A percentile compares a stretch with the other conserved stretches of the same genome.
Conservation (phyloP, 192 early-diverging fungal genomes). For the Radiomyces spectabilis region DNA sequence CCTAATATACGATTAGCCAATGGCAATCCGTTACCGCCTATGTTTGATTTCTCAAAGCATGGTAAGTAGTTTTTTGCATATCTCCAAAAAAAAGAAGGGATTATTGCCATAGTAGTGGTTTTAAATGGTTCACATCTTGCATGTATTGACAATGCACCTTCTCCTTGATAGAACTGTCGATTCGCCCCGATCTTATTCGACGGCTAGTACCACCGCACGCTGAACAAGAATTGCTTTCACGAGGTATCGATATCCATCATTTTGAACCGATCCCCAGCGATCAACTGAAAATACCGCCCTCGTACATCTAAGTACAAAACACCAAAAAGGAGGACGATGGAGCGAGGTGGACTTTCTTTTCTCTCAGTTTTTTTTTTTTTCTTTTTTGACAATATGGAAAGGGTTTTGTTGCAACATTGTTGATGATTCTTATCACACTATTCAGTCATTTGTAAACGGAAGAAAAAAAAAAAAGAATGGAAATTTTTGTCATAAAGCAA, state of each 20-base stretch:
- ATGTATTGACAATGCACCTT: too few relatives aligned
- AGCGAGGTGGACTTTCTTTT: background rate
- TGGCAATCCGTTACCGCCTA: constrained; percentile 74
- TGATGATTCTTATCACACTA: too few relatives aligned
- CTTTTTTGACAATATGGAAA: too few relatives aligned
- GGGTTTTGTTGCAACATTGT: too few relatives aligned
- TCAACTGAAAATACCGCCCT: constrained; percentile 28
- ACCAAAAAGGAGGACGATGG: background rate
- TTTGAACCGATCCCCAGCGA: constrained; percentile 58
- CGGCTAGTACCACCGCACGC: constrained; percentile 82
- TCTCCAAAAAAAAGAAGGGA: background rate
- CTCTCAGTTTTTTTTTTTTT: background rate
- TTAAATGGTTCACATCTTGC: too few relatives aligned
- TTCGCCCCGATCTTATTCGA: constrained; percentile 73
- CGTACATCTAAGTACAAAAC: constrained; percentile 4
- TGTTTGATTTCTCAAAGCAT: constrained; percentile 82
- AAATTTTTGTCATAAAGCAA: too few relatives aligned
- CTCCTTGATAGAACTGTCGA: constrained; percentile 68
- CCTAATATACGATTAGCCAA: constrained; percentile 75
- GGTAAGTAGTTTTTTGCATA: constrained; percentile 35
- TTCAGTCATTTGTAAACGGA: too few relatives aligned
- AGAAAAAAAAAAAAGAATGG: too few relatives aligned
- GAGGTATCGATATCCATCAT: constrained; percentile 70
- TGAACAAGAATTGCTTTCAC: constrained; percentile 44
- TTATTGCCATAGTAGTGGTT: too few relatives aligned